Percentiles rank a stretch among this genome's conserved stretches.
phyloP scores from a whole-genome alignment of 169 alveolate genomes.

The Amoebophrya sp. region DNA sequence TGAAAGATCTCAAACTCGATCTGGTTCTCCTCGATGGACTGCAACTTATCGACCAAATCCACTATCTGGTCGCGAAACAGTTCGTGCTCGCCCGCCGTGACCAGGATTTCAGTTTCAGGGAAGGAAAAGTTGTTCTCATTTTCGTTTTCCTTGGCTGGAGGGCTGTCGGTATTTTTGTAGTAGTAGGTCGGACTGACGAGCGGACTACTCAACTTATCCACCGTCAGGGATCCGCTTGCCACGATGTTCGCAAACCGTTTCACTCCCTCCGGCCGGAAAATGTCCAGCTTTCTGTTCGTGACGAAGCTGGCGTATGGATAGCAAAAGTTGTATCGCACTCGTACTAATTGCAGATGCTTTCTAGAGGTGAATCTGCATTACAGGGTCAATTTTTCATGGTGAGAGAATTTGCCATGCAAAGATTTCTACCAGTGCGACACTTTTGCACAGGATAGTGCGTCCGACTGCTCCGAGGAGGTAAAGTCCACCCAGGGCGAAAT shows the following conservation, averaged over 20 bases:
- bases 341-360: too few species aligned
- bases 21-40: too few species aligned
- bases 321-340: too few species aligned
- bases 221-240: neutral
- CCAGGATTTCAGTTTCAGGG: too few species aligned
- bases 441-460: too few species aligned
- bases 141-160: too few species aligned
- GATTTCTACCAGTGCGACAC: too few species aligned
- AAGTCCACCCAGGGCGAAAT: constrained; percentile 24
- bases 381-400: too few species aligned
- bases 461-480: neutral
- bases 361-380: too few species aligned
- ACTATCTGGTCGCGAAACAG: neutral
- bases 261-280: constrained; percentile 6
- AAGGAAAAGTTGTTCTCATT: too few species aligned
- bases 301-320: constrained; percentile 15
- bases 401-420: too few species aligned
- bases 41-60: neutral
- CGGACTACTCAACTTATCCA: neutral
- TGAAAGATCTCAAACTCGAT: neutral
- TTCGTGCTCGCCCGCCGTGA: constrained; percentile 2
- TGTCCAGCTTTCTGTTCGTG: neutral
- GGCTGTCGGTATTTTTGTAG: too few species aligned
- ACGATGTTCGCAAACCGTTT: constrained; percentile 4
- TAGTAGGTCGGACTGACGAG: neutral